These are phyloP conservation scores for Digitaria exilis DNA, from an alignment of 202 grass and related monocot genomes.

Conservation along the genomic window DNA sequence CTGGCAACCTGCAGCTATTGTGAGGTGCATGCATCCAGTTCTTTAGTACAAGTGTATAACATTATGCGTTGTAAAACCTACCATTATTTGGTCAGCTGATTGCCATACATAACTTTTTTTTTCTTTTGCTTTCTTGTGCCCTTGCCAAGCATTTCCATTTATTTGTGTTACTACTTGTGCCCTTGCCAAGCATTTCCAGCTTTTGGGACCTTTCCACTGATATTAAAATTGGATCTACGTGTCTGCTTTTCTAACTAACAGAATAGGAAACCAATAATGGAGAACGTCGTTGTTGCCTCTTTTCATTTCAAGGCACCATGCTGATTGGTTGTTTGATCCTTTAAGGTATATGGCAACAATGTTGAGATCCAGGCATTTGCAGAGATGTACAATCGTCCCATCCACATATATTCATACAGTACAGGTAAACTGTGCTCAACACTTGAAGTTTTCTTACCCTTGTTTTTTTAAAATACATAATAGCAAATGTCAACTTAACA, in stretches of 20 bases:
- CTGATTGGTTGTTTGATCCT: slow-evolving; percentile 24
- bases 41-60: no score
- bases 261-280: background rate
- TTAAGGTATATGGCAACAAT: slow-evolving; percentile 98
- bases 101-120: background rate
- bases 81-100: background rate
- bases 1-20: background rate
- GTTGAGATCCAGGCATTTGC: slow-evolving; percentile 98
- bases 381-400: slow-evolving; percentile 99
- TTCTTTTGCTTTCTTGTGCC: background rate
- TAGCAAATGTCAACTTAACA: background rate
- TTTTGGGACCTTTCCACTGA: background rate
- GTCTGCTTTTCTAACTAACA: background rate
- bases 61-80: background rate
- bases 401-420: slow-evolving; percentile 99
- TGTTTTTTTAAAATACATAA: background rate
- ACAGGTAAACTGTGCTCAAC: slow-evolving; percentile 55
- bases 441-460: background rate
- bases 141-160: background rate
- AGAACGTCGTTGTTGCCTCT: slow-evolving; percentile 13
- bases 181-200: no score
- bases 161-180: background rate
- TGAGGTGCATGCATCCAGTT: background rate
- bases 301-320: background rate
- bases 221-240: slow-evolving; percentile 1